phyloP scores from a whole-genome alignment of 352 stramenopile species.

The Globisporangium camurandrum region DNA sequence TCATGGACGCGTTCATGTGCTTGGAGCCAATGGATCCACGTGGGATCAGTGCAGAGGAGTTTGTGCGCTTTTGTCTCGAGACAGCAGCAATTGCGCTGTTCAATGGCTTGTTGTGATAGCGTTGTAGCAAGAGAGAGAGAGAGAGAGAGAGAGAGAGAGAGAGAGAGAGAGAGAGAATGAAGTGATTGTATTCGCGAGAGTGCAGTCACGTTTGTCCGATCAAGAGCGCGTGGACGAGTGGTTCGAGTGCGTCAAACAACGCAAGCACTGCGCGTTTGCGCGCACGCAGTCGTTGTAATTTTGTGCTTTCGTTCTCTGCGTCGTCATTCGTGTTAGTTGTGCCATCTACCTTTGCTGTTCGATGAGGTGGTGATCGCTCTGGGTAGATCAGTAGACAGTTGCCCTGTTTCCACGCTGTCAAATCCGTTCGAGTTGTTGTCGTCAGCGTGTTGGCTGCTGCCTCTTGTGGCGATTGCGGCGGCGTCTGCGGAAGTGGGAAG shows the following conservation, averaged over 20 bases:
- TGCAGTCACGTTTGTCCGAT: slow-evolving; percentile 7
- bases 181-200: no score
- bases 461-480: background rate
- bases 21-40: slow-evolving; percentile 50
- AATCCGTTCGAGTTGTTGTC: no score
- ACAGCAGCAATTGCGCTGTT: slow-evolving; percentile 39
- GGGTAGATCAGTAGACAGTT: slow-evolving; percentile 30
- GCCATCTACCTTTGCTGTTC: background rate
- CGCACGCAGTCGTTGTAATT: slow-evolving; percentile 1
- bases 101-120: slow-evolving; percentile 26
- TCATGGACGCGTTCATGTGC: slow-evolving; percentile 51
- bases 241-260: slow-evolving; percentile 20
- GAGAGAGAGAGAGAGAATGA: no score
- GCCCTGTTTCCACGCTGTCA: slow-evolving; percentile 21
- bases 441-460: background rate
- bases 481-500: slow-evolving; percentile 4
- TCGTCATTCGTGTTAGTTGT: no score
- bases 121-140: no score
- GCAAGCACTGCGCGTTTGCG: slow-evolving; percentile 9
- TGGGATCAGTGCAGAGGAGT: slow-evolving; percentile 63
- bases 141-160: no score
- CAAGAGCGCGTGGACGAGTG: slow-evolving; percentile 20
- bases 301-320: slow-evolving; percentile 6
- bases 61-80: slow-evolving; percentile 69
- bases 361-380: background rate